Conservation (phyloP, 352 stramenopile species). For the Globisporangium paroecandrum region DNA sequence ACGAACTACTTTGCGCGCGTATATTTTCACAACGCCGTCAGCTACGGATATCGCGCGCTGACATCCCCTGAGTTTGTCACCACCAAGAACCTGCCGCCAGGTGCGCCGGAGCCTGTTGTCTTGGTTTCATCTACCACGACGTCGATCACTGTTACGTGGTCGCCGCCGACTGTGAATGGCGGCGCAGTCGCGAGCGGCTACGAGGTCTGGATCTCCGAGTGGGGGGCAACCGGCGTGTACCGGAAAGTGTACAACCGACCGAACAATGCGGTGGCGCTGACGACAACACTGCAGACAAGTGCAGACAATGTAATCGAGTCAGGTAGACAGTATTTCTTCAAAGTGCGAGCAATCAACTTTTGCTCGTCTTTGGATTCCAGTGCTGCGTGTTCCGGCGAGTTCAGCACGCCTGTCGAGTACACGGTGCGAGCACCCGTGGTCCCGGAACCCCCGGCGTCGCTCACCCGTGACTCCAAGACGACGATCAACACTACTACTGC, state of each 20-base stretch:
- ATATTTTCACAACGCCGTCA: constrained; percentile 86
- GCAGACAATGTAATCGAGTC: constrained; percentile 89
- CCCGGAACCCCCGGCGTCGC: constrained; percentile 72
- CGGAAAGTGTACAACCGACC: constrained; percentile 93
- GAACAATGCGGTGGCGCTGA: constrained; percentile 63
- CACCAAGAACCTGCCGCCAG: constrained; percentile 88
- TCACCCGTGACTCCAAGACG: constrained; percentile 62
- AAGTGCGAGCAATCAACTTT: constrained; percentile 94
- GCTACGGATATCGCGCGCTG: constrained; percentile 71
- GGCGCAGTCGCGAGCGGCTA: constrained; percentile 92
- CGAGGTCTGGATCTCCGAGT: constrained; percentile 95
- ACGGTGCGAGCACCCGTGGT: constrained; percentile 83
- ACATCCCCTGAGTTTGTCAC: constrained; percentile 74
- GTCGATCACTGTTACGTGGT: constrained; percentile 92
- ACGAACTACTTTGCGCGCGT: constrained; percentile 90
- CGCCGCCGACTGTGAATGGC: constrained; percentile 86
- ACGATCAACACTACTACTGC: constrained; percentile 50
- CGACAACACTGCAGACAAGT: constrained; percentile 73
- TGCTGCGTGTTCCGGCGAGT: constrained; percentile 85
- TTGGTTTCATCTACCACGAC: constrained; percentile 87
- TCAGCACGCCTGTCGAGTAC: constrained; percentile 88
- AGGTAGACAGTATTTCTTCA: constrained; percentile 91
- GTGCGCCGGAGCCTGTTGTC: constrained; percentile 76
- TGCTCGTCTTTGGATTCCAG: constrained; percentile 73
- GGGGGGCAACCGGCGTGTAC: constrained; percentile 67